A percentile compares a stretch with the other conserved stretches of the same genome.
Conservation (phyloP, 2,329 filamentous ascomycete species). For the Diaporthe helianthi region DNA sequence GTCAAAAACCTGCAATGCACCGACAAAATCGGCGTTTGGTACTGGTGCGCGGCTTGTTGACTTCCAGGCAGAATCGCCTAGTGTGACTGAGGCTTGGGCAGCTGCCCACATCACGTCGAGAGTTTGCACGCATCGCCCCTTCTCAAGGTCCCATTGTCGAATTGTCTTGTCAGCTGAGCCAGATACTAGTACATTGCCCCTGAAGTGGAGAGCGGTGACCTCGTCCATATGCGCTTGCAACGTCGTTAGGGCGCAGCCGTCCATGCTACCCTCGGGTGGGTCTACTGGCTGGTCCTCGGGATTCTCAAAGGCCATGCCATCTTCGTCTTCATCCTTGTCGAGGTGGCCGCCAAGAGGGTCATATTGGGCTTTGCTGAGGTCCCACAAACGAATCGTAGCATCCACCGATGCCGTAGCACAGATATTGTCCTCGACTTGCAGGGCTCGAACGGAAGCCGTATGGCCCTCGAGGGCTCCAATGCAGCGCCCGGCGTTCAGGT, state of each 20-base stretch:
- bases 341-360: constrained; percentile 71
- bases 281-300: constrained; percentile 72
- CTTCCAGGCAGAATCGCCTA: constrained; percentile 74
- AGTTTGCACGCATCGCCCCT: constrained; percentile 96
- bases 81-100: constrained; percentile 80
- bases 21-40: constrained; percentile 86
- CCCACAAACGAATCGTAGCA: constrained; percentile 93
- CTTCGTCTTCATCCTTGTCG: constrained; percentile 66
- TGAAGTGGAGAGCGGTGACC: constrained; percentile 92
- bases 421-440: constrained; percentile 96
- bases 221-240: constrained; percentile 92
- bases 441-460: constrained; percentile 86
- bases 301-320: constrained; percentile 77
- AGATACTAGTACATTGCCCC: constrained; percentile 87
- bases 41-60: constrained; percentile 71
- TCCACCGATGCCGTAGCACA: constrained; percentile 94
- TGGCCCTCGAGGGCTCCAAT: constrained; percentile 93
- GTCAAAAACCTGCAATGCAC: constrained; percentile 94
- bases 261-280: constrained; percentile 79
- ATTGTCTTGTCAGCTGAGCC: constrained; percentile 97
- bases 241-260: constrained; percentile 87
- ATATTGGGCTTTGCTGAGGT: constrained; percentile 87
- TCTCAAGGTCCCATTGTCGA: constrained; percentile 96
- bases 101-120: constrained; percentile 98
- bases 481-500: constrained; percentile 90